Evolutionary conservation across 192 early-diverging fungal species (phyloP), one percentile per base, ranked within the genome.

Genomic region (Rhizophagus prolifer): DNA sequence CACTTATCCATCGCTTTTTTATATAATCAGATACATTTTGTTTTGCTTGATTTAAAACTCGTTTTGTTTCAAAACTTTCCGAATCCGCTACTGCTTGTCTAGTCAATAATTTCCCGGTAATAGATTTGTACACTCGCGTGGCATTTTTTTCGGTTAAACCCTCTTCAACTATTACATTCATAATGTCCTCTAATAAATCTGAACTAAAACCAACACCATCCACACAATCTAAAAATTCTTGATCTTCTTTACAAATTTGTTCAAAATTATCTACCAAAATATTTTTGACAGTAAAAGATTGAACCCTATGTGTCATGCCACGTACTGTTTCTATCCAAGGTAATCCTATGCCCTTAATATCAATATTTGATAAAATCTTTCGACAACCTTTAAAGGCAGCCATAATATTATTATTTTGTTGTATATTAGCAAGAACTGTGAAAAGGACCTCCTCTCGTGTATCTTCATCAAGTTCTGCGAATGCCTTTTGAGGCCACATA

Each of bases 181-280:
- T 76, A 68, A 76, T 76, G 54, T 76, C 75, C 65, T 76, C 75
- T 68, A 76, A 69, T 34, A 76, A 66, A 36, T 68, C 75, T 9
- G 46, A 68, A 54, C 64, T 68, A 68, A 68, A 76, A 8, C 75
- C 75, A 58, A 76, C 54, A 21, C 75, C 75, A 59, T 76, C 75
- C 9, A 76, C 75, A 41, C 75, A 76, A 76, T 76, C 30, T 19
- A 76, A 38, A 76, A 76, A 76, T 68, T 76, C 75, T 58, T 66
- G 23, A 41, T 68, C 75, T 1, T 76, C 47, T 25, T 44, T 44
- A 68, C 75, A 76, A 10, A 76, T 13, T 50, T 76, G 64, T 47
- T 50, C 44, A 54, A 76, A 76, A 69, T 76, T 58, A 26, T 76
- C 75, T 13, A 76, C 75, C 28, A 76, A 76, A 23, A 76, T 58